Evolutionary conservation across 768 basidiomycete species (phyloP), one percentile per base, ranked within the genome.

Genomic region (Thelephora ganbajun): DNA sequence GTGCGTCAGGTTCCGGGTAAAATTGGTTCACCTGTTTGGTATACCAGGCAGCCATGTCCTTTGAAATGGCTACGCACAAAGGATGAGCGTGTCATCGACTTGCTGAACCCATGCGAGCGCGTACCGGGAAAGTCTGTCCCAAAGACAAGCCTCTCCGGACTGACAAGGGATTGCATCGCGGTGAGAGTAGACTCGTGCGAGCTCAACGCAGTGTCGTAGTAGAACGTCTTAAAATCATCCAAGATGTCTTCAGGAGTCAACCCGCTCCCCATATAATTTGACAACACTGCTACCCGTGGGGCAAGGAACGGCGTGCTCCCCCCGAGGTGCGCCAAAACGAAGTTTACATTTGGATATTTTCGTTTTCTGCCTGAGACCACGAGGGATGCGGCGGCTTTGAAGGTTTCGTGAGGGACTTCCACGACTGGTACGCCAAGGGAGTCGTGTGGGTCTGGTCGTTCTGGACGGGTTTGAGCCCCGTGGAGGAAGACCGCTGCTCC

Each of bases 321-420:
- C n/a, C 85, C 84, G 11, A 84, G 64, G 57, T 86, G 85, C 16
- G 84, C 74, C 7, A 88, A 73, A 33, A 88, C 72, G 51, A 85
- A 75, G 48, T 73, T 78, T 53, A 76, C 66, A 47, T 74, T 63
- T 18, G 69, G 60, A 54, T 74, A 83, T 50, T 68, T 73, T 37
- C 81, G 77, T 59, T 80, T 83, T 56, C 69, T 73, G 42, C 81
- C 80, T 0, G 80, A 73, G 19, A 86, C 77, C 42, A 87, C 82
- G 43, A 88, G 71, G 57, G 84, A 80, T 2, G 83, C 77, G 33
- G 83, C 83, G 1, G 82, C 85, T 64, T 85, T 86, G 69, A 77
- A 85, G 0, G 84, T 88, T 61, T 87, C 84, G 57, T 84, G 80
- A 6, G 83, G 84, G 0, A 83, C 83, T 69, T 85, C 83, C 12